Conservation (phyloP, 1,284 basidiomycete genomes). For the Moesziomyces globuligerus region DNA sequence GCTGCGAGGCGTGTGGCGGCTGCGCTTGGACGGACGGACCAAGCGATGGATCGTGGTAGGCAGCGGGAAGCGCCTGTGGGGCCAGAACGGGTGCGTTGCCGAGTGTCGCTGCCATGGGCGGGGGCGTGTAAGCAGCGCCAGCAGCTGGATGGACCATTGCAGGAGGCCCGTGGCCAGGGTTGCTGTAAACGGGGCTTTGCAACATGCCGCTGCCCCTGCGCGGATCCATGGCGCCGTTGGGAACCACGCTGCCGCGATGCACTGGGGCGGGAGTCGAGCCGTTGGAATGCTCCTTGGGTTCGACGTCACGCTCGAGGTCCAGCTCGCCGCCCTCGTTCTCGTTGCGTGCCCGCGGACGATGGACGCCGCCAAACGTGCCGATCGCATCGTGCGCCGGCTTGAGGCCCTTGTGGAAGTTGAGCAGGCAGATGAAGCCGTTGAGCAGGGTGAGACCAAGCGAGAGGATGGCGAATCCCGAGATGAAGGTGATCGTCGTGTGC, state of each 20-base stretch:
- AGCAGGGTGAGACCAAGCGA: slow-evolving; percentile 39
- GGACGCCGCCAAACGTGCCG: slow-evolving; percentile 45
- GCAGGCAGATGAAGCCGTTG: slow-evolving; percentile 50
- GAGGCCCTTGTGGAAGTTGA: slow-evolving; percentile 57
- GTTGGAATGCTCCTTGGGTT: slow-evolving; percentile 12
- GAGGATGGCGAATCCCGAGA: slow-evolving; percentile 51
- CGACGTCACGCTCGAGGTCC: slow-evolving; percentile 20
- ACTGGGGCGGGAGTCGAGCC: neutral
- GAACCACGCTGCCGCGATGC: neutral
- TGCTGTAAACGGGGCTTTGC: slow-evolving; percentile 12
- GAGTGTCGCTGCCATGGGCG: slow-evolving; percentile 11
- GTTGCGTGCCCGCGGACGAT: slow-evolving; percentile 15
- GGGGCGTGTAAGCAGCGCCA: neutral
- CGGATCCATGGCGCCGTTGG: neutral
- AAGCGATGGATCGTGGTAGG: neutral
- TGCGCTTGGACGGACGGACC: neutral
- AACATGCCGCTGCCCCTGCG: slow-evolving; percentile 4
- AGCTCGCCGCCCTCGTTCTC: slow-evolving; percentile 11
- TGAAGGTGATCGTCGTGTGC: slow-evolving; percentile 56
- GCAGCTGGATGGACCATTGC: slow-evolving; percentile 2
- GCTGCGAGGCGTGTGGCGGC: neutral
- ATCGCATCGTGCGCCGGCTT: slow-evolving; percentile 53
- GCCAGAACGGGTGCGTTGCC: slow-evolving; percentile 10
- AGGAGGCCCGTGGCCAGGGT: neutral
- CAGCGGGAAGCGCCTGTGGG: slow-evolving; percentile 12